Conservation (phyloP, 805 yeast species). For the Wickerhamiella sorbophila region DNA sequence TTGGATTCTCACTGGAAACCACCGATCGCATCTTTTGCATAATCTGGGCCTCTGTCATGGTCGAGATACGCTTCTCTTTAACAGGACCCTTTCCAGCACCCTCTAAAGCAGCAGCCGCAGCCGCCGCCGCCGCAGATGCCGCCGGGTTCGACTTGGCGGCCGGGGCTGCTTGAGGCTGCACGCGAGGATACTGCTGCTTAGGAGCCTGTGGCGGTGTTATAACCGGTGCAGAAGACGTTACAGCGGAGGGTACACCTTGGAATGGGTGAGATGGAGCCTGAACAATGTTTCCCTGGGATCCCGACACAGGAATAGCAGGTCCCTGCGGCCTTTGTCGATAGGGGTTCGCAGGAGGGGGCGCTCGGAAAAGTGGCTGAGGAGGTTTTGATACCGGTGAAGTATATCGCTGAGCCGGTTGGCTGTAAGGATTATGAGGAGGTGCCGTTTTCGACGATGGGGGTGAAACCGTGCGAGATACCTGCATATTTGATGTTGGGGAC, state of each 20-base stretch:
- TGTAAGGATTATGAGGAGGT: not conserved
- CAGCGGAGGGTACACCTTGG: not conserved
- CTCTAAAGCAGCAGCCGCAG: constrained; percentile 22
- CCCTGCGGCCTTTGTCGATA: not conserved
- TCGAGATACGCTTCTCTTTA: constrained; percentile 39
- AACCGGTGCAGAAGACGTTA: not conserved
- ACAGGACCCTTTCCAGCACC: constrained; percentile 4
- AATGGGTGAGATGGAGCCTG: not conserved
- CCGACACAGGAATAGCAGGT: not conserved
- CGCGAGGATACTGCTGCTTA: not conserved
- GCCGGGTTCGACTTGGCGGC: constrained; percentile 4
- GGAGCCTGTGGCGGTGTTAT: not conserved
- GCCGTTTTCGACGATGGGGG: not conserved
- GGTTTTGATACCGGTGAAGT: not conserved
- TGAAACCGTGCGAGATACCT: not conserved
- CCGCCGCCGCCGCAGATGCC: constrained; percentile 30
- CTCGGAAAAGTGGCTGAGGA: not conserved
- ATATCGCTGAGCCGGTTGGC: not conserved
- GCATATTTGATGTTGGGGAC: not conserved
- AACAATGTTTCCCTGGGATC: not conserved
- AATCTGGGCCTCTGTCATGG: constrained; percentile 76
- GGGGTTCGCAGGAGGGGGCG: not conserved
- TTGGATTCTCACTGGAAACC: constrained; percentile 76
- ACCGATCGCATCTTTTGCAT: constrained; percentile 70
- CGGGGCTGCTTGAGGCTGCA: not conserved